Percentiles rank a stretch among this genome's conserved stretches.
Evolutionary conservation across 768 basidiomycete genomes (phyloP).

Genomic region (Mycena galopus): DNA sequence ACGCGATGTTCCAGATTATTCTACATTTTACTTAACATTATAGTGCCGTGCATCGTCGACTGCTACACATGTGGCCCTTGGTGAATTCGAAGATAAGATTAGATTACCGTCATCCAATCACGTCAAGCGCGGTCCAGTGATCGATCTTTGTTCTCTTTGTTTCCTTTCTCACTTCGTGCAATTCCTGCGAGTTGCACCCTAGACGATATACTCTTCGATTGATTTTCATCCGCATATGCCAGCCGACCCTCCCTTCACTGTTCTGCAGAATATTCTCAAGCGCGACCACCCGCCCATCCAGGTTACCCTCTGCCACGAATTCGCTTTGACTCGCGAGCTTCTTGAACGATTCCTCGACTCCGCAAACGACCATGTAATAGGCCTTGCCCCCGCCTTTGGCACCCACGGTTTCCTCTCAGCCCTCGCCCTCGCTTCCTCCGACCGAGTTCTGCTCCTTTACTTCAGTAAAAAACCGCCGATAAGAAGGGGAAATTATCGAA

Average conservation of each 20-base stretch:
- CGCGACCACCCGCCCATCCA: conserved; percentile 40
- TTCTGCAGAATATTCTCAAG: conserved; percentile 52
- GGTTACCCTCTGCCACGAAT: conserved; percentile 46
- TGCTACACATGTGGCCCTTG: no score
- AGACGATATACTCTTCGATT: neutral
- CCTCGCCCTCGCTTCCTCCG: conserved; percentile 56
- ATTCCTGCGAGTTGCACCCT: neutral
- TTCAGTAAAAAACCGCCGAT: conserved; percentile 36
- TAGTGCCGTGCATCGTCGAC: no score
- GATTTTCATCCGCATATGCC: neutral
- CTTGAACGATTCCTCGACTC: conserved; percentile 48
- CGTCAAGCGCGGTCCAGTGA: conserved; percentile 17
- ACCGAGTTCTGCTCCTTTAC: conserved; percentile 51
- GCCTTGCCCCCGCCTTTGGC: conserved; percentile 58
- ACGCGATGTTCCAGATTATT: no score
- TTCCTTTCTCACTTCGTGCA: no score
- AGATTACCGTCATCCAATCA: neutral
- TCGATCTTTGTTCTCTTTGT: neutral
- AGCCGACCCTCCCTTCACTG: conserved; percentile 29
- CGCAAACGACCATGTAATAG: conserved; percentile 45
- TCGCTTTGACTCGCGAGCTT: conserved; percentile 37
- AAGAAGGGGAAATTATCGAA: conserved; percentile 1
- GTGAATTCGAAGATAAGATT: neutral
- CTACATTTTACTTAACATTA: no score
- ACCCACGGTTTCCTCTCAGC: conserved; percentile 47